Evolutionary conservation across 208 protist genomes (phyloP), one percentile per base, ranked within the genome.

Genomic region (Trypanosoma platydactyli): DNA sequence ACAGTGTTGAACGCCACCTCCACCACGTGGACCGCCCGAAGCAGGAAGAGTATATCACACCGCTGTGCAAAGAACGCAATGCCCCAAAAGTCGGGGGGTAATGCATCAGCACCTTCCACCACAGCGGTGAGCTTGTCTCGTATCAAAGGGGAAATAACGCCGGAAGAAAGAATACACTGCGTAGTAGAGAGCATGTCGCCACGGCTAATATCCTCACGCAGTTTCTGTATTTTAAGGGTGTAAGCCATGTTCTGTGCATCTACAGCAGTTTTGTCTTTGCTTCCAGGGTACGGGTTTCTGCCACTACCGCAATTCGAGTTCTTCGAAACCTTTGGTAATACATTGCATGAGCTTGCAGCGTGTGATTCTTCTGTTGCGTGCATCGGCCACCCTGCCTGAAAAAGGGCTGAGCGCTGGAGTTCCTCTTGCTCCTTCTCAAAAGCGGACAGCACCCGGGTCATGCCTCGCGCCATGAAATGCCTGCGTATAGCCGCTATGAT

Each of bases 401-500:
- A 24, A 25, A 51, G 24, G n/a, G 15, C 27, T 13, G 46, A 9
- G 35, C 55, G 68, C 6, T 45, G 46, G 35, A 91, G 59, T 30
- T 74, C 57, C 4, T 71, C 45, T 48, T 80, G 59, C 59, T 88
- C 85, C 15, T 33, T 59, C 38, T 81, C 75, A 54, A 88, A 77
- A 25, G 79, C 57, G 22, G 56, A 63, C 20, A 88, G 48, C 24
- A 79, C 62, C 25, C 54, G 42, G 1, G 71, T 64, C 79, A 88
- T 77, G 24, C 85, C 85, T 6, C 81, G 79, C 22, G 68, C 54
- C 24, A 72, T 57, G 33, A 91, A 73, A 56, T 88, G 82, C 22
- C 78, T 77, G 0, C 80, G 77, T 52, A 91, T 72, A n/a, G 80
- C 63, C 13, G 71, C 68, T 35, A 74, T 56, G 25, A 84, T 67